Conservation (phyloP, 495 filamentous ascomycete genomes). For the Emericellopsis terricola region DNA sequence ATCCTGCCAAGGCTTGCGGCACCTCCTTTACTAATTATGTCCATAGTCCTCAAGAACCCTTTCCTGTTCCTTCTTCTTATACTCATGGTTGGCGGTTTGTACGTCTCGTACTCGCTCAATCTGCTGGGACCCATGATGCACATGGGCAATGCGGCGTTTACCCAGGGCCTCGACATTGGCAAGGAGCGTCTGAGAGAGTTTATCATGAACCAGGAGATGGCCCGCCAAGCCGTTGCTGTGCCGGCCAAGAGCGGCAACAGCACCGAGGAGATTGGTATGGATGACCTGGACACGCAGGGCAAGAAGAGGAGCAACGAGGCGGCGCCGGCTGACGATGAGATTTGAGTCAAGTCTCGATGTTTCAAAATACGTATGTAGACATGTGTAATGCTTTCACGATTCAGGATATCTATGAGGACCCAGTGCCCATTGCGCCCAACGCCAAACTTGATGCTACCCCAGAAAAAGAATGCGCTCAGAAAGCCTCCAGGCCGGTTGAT, state of each 20-base stretch:
- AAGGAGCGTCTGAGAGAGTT: conserved; percentile 81
- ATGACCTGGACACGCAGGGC: conserved; percentile 40
- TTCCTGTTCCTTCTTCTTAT: conserved; percentile 81
- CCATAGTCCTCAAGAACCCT: conserved; percentile 73
- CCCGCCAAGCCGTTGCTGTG: conserved; percentile 65
- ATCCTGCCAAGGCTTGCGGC: neutral
- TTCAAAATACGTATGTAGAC: too few species aligned
- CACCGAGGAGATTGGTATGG: conserved; percentile 25
- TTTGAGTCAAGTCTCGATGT: neutral
- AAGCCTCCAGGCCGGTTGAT: conserved; percentile 36
- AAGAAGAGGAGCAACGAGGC: conserved; percentile 33
- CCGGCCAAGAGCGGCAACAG: conserved; percentile 22
- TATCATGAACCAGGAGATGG: conserved; percentile 61
- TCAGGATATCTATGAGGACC: too few species aligned
- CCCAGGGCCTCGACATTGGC: conserved; percentile 73
- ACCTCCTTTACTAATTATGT: conserved; percentile 15
- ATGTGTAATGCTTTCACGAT: too few species aligned
- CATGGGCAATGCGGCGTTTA: conserved; percentile 76
- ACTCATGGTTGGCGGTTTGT: conserved; percentile 52
- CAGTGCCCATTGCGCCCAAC: too few species aligned
- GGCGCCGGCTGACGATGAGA: conserved; percentile 23
- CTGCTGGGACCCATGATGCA: conserved; percentile 90
- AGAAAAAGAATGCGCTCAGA: conserved; percentile 21
- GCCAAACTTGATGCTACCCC: too few species aligned
- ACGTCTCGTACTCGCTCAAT: conserved; percentile 82